A percentile compares a stretch with the other conserved stretches of the same genome.
Evolutionary conservation across 768 basidiomycete species (phyloP).

Genomic region (Paxillus involutus): DNA sequence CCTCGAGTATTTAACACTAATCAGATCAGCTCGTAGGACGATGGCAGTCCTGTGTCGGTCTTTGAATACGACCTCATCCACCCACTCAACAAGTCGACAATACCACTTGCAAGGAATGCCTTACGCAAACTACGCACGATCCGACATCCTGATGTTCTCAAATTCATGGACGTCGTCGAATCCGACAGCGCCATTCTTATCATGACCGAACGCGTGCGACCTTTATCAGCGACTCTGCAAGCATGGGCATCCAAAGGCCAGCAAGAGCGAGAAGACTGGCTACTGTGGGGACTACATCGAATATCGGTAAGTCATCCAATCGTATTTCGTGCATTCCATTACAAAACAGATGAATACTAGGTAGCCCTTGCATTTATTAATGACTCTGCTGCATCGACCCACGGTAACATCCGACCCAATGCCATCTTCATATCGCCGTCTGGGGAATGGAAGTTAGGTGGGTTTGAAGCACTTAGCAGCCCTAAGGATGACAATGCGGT

Average conservation of each 20-base stretch:
- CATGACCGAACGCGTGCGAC: slow-evolving; percentile 91
- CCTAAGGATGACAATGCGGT: slow-evolving; percentile 76
- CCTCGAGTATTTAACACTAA: slow-evolving; percentile 7
- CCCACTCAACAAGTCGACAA: slow-evolving; percentile 51
- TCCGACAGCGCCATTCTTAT: slow-evolving; percentile 86
- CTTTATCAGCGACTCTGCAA: slow-evolving; percentile 61
- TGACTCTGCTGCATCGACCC: slow-evolving; percentile 76
- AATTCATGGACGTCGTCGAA: slow-evolving; percentile 92
- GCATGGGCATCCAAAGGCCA: slow-evolving; percentile 60
- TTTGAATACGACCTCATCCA: slow-evolving; percentile 88
- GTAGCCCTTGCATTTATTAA: slow-evolving; percentile 91
- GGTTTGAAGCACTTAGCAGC: slow-evolving; percentile 88
- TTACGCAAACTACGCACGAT: slow-evolving; percentile 87
- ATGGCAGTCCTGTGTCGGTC: slow-evolving; percentile 79
- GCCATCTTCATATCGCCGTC: slow-evolving; percentile 90
- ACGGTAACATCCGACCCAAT: slow-evolving; percentile 73
- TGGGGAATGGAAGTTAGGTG: slow-evolving; percentile 96
- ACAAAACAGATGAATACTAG: slow-evolving; percentile 35
- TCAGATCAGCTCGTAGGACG: slow-evolving; percentile 62
- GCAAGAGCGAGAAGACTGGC: slow-evolving; percentile 82
- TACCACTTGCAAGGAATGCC: slow-evolving; percentile 85
- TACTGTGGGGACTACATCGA: slow-evolving; percentile 91
- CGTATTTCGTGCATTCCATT: neutral
- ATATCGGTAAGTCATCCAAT: slow-evolving; percentile 59
- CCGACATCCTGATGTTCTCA: slow-evolving; percentile 94